A percentile compares a stretch with the other conserved stretches of the same genome.
These are phyloP conservation scores for Trichoderma sp. DNA, from an alignment of 2,329 filamentous ascomycete species.

Conservation along the genomic window DNA sequence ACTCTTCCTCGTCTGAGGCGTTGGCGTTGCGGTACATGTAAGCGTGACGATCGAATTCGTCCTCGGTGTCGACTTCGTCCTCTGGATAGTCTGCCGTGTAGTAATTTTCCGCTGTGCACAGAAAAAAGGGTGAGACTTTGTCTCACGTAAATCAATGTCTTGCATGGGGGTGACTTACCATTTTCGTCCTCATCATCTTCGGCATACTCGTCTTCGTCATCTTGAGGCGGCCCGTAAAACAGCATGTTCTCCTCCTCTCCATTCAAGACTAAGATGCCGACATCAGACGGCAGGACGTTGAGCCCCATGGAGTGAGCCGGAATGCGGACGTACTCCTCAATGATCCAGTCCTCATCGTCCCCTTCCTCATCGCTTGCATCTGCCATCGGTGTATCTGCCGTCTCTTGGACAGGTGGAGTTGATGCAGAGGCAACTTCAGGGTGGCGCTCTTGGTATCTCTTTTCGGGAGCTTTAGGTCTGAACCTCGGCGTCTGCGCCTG, in stretches of 20 bases:
- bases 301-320: conserved; percentile 49
- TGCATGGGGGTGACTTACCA: conserved; percentile 41
- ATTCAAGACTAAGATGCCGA: conserved; percentile 56
- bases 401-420: not conserved
- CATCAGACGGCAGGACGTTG: conserved; percentile 46
- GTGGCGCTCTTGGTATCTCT: conserved; percentile 55
- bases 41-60: conserved; percentile 49
- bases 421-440: conserved; percentile 34
- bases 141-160: not conserved
- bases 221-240: conserved; percentile 58
- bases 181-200: conserved; percentile 65
- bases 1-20: conserved; percentile 55
- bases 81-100: conserved; percentile 79
- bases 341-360: conserved; percentile 57
- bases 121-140: conserved; percentile 15
- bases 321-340: conserved; percentile 63
- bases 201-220: conserved; percentile 58
- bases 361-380: conserved; percentile 44
- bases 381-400: conserved; percentile 35
- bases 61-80: conserved; percentile 69
- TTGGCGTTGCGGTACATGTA: conserved; percentile 54
- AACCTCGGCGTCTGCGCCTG: conserved; percentile 40
- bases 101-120: conserved; percentile 63
- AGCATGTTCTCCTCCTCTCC: conserved; percentile 56
- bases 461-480: conserved; percentile 53